Percentiles rank a stretch among this genome's conserved stretches.
phyloP scores from a whole-genome alignment of 768 basidiomycete genomes.

The Boletus insuetus region DNA sequence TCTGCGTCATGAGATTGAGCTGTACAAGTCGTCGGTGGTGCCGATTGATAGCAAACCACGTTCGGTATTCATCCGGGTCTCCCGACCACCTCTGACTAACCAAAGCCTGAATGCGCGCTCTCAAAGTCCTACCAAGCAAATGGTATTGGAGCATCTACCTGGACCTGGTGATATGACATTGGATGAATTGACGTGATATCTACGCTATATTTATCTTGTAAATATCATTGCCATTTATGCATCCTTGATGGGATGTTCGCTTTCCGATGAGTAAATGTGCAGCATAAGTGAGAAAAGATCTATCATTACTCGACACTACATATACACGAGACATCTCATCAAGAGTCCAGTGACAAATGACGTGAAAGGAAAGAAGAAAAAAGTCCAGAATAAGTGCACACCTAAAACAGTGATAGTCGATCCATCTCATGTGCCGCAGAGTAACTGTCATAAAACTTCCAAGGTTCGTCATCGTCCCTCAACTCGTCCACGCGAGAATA shows the following conservation, averaged over 20 bases:
- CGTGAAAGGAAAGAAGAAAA: not conserved
- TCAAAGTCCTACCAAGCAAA: conserved; percentile 15
- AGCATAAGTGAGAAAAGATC: no score
- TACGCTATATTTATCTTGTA: conserved; percentile 15
- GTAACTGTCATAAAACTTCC: conserved; percentile 26
- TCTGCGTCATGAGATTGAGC: conserved; percentile 51
- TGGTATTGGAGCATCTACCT: conserved; percentile 32
- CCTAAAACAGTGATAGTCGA: conserved; percentile 5
- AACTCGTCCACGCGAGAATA: conserved; percentile 27
- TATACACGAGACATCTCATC: not conserved
- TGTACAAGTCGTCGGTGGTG: conserved; percentile 59
- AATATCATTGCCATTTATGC: not conserved
- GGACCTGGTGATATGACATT: conserved; percentile 50
- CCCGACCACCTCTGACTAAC: conserved; percentile 45
- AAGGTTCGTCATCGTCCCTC: conserved; percentile 31
- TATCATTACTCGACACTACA: not conserved
- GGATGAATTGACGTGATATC: conserved; percentile 41
- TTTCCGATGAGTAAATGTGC: no score
- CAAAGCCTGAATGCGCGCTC: conserved; percentile 37
- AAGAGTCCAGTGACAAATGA: not conserved
- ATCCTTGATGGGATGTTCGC: no score
- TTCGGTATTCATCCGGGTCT: conserved; percentile 46
- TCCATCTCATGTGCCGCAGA: conserved; percentile 15
- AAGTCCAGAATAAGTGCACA: not conserved
- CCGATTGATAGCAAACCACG: conserved; percentile 50